Evolutionary conservation across 192 early-diverging fungal species (phyloP), one percentile per base, ranked within the genome.

Genomic region (Geranomyces michiganensis): DNA sequence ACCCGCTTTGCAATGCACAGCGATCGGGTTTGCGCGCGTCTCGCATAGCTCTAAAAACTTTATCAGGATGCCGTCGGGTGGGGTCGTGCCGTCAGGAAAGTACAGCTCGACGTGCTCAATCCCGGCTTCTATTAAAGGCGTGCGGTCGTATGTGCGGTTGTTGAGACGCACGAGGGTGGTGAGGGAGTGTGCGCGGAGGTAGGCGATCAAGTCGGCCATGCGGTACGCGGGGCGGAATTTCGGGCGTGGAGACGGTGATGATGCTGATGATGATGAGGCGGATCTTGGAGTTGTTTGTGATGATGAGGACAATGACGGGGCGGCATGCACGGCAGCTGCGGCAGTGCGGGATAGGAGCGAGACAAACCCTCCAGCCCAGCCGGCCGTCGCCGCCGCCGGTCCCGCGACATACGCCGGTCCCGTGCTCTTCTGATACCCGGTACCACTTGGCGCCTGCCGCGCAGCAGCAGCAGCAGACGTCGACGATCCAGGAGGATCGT

Each of bases 61-160:
- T 36, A 80, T 81, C 41, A 91, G 66, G 55, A 91, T 87, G 29
- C 75, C 80, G 65, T 87, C 87, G 0, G 90, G 82, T 0, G 90
- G 90, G 22, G 82, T 88, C 5, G 85, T 86, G 10, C 90, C 90
- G 71, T 91, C 90, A 8, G 88, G 85, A 65, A 88, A 92, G 60
- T 85, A 87, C 56, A 92, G 67, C 65, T 92, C 88, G 13, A 84
- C 65, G 62, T 91, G 90, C 45, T 88, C 76, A 45, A 92, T 85
- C 19, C 88, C 90, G 0, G 80, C 85, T 17, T 77, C 72, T 6
- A 74, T 59, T 66, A 92, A 85, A 49, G 83, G 80, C 0, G 26
- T 75, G 30, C 76, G 81, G 41, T 92, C 90, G 53, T 92, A 92
- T 0, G 79, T 81, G 71, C 79, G 82, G 68, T 88, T 87, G 68